Percentiles rank a stretch among this genome's conserved stretches.
phyloP scores from a whole-genome alignment of 75 land plant genomes.

The Pinus albicaulis region DNA sequence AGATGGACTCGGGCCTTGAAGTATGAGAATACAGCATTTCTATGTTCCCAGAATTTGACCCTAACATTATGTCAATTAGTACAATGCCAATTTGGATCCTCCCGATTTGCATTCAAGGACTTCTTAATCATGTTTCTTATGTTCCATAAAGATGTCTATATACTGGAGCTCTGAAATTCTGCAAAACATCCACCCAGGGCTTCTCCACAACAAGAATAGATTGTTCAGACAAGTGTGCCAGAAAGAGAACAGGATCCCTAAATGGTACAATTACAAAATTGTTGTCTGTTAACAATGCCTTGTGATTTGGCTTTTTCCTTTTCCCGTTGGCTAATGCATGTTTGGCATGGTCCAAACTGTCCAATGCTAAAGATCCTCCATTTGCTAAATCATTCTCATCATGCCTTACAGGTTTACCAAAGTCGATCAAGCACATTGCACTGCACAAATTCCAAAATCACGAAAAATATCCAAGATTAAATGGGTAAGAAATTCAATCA shows the following conservation, averaged over 20 bases:
- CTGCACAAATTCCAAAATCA: constrained; percentile 36
- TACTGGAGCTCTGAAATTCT: constrained; percentile 83
- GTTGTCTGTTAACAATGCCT: constrained; percentile 7
- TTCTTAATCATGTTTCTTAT: constrained; percentile 18
- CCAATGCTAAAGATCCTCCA: constrained; percentile 8
- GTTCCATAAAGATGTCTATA: constrained; percentile 94
- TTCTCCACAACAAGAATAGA: constrained; percentile 76
- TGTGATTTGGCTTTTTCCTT: constrained; percentile 10
- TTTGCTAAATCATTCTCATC: constrained; percentile 32
- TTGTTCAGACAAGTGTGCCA: constrained; percentile 64
- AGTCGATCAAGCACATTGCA: constrained; percentile 95
- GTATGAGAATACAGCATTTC: too few relatives aligned
- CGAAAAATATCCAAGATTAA: not conserved
- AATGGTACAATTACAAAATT: constrained; percentile 69
- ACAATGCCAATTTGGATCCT: too few relatives aligned
- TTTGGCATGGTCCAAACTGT: constrained; percentile 11
- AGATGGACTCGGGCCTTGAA: too few relatives aligned
- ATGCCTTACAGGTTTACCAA: constrained; percentile 60
- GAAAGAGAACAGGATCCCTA: constrained; percentile 82
- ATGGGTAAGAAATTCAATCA: not conserved
- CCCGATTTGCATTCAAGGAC: too few relatives aligned
- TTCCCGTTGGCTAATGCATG: constrained; percentile 35
- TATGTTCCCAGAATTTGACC: too few relatives aligned
- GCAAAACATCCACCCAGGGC: constrained; percentile 84
- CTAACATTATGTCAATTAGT: too few relatives aligned